Percentiles rank a stretch among this genome's conserved stretches.
Evolutionary conservation across 2,329 filamentous ascomycete species (phyloP).

Genomic region (Pseudogymnoascus sp.): DNA sequence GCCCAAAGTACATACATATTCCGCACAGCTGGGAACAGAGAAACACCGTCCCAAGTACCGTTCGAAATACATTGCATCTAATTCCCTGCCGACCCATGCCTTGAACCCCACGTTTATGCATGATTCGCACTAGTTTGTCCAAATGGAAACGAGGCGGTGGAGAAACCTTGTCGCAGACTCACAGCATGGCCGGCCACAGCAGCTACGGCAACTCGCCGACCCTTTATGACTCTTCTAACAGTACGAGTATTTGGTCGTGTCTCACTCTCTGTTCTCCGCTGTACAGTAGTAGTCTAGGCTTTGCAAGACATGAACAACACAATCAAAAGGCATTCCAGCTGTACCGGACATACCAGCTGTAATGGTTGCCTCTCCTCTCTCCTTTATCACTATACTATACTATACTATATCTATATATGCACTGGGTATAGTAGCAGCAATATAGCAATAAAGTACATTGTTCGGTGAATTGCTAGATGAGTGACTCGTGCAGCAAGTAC

Average conservation of each 20-base stretch:
- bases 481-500: not conserved
- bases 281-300: not conserved
- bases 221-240: not conserved
- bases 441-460: not conserved
- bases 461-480: not conserved
- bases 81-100: not conserved
- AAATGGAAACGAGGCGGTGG: not conserved
- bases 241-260: not conserved
- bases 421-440: not conserved
- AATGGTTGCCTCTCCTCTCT: not conserved
- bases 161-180: constrained; percentile 2
- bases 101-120: constrained; percentile 6
- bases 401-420: not conserved
- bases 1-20: not conserved
- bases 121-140: constrained; percentile 1
- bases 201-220: not conserved
- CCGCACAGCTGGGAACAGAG: not conserved
- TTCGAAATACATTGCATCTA: not conserved
- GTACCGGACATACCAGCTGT: not conserved
- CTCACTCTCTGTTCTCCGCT: not conserved
- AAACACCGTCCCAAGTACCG: not conserved
- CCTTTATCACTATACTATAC: not conserved
- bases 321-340: not conserved
- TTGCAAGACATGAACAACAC: not conserved
- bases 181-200: not conserved